Base-by-base conservation (phyloP, 2,329 filamentous ascomycete species). In the Hymenoscyphus fraxineus region DNA sequence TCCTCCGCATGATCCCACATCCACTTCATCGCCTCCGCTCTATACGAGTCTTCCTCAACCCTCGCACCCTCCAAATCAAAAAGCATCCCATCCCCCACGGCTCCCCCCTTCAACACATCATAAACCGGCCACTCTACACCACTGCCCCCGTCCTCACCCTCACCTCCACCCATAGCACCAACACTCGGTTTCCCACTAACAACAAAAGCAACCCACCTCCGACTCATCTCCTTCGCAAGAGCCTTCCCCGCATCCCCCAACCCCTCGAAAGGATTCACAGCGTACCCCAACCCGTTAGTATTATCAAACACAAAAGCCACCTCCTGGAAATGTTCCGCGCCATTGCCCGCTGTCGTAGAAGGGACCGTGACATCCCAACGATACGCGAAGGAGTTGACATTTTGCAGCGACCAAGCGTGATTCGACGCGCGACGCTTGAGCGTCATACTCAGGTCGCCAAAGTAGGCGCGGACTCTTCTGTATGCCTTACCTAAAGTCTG, bases 281-380 rank as follows among this genome's bases (percentile, higher is more conserved):
- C 63, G 64, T 82, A 83, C 1, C 83, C 82, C 2, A 75, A 65
- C 0, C 82, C 84, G 4, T 77, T 66, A 6, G 78, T 72, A 66
- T 87, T 86, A 67, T 83, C 72, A 60, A 86, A 82, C 6, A 85
- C 82, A 66, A 84, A 84, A 0, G 79, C 77, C 0, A 85, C 80
- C 71, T 85, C 82, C 63, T 81, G 74, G 71, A 80, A 80, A 68
- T 81, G 80, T 41, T 73, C 73, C 5, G 72, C 70, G 16, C 77
- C 77, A 3, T 64, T 60, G 6, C 60, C 44, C 56, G 56, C 39
- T 0, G 71, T 62, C 3, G 75, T 9, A 2, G 76, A 76, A 39
- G 76, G 75, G 9, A 75, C 71, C 9, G 67, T 67, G 2, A 80
- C 79, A 64, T 82, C 77, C 67, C 82, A 82, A 44, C 78, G 76